phyloP scores from a whole-genome alignment of 768 basidiomycete genomes.

The Austroboletus festivus region DNA sequence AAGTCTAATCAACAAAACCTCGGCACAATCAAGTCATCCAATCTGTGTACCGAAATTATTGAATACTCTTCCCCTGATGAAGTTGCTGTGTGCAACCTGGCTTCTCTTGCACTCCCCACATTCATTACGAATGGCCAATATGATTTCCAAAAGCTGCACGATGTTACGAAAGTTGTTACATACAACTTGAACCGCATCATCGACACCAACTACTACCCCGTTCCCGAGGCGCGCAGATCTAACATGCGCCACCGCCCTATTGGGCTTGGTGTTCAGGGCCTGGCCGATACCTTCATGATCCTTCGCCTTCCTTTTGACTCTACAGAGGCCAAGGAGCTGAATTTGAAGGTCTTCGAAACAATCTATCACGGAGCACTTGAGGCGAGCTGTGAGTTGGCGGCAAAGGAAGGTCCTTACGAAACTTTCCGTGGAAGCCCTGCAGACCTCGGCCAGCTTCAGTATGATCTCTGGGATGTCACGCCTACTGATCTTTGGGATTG shows the following conservation, averaged over 20 bases:
- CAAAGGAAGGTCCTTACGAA: slow-evolving; percentile 77
- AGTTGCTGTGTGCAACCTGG: slow-evolving; percentile 97
- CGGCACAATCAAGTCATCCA: slow-evolving; percentile 98
- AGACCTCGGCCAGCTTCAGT: slow-evolving; percentile 83
- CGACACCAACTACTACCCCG: slow-evolving; percentile 93
- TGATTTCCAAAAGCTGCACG: slow-evolving; percentile 94
- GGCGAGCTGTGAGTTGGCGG: slow-evolving; percentile 85
- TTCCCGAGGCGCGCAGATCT: slow-evolving; percentile 84
- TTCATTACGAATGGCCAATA: slow-evolving; percentile 82
- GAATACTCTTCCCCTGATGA: slow-evolving; percentile 98
- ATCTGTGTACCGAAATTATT: slow-evolving; percentile 98
- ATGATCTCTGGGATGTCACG: slow-evolving; percentile 91
- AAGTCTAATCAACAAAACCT: slow-evolving; percentile 99
- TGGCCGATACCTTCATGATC: slow-evolving; percentile 98
- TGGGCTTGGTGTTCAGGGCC: slow-evolving; percentile 95
- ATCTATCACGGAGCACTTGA: slow-evolving; percentile 96
- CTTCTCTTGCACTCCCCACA: slow-evolving; percentile 91
- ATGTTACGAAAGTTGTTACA: slow-evolving; percentile 88
- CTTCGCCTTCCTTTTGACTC: slow-evolving; percentile 96
- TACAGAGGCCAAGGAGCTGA: slow-evolving; percentile 78
- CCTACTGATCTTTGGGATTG: slow-evolving; percentile 95
- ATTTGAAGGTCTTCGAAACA: slow-evolving; percentile 96
- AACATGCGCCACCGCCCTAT: slow-evolving; percentile 98
- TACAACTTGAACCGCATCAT: slow-evolving; percentile 94
- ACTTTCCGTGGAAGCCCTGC: slow-evolving; percentile 92